Evolutionary conservation across 1,284 basidiomycete genomes (phyloP).

Genomic region (Fomitopsis betulina): DNA sequence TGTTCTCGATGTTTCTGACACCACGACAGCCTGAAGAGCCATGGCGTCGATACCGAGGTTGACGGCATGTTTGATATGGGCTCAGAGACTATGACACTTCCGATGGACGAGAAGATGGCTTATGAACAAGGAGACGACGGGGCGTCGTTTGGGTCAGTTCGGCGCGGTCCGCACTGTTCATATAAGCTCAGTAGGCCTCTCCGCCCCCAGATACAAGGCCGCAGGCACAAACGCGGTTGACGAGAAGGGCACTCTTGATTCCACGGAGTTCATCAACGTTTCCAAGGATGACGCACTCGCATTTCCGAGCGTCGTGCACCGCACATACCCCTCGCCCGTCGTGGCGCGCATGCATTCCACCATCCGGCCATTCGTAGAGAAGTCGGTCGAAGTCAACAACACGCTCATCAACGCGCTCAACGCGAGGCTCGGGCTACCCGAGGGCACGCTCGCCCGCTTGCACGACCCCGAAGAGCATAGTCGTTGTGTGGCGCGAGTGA

Average conservation of each 20-base stretch:
- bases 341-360: slow-evolving; percentile 41
- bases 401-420: slow-evolving; percentile 50
- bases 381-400: slow-evolving; percentile 48
- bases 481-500: slow-evolving; percentile 4
- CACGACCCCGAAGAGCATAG: slow-evolving; percentile 3
- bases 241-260: slow-evolving; percentile 46
- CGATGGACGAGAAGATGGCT: slow-evolving; percentile 55
- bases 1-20: not conserved
- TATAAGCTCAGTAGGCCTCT: not conserved
- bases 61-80: slow-evolving; percentile 55
- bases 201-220: slow-evolving; percentile 48
- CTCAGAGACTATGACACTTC: slow-evolving; percentile 47
- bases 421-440: slow-evolving; percentile 45
- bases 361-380: slow-evolving; percentile 49
- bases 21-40: slow-evolving; percentile 49
- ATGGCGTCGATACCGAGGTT: slow-evolving; percentile 44
- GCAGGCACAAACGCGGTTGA: slow-evolving; percentile 56
- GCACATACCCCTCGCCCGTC: slow-evolving; percentile 47
- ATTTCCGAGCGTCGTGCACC: slow-evolving; percentile 29
- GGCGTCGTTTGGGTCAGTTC: slow-evolving; percentile 47
- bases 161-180: not conserved
- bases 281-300: slow-evolving; percentile 39
- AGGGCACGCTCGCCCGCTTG: slow-evolving; percentile 1
- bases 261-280: slow-evolving; percentile 58
- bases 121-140: slow-evolving; percentile 62